These are phyloP conservation scores for Caryopteris hybrid DNA, from an alignment of 305 asterid species.

Conservation along the genomic window DNA sequence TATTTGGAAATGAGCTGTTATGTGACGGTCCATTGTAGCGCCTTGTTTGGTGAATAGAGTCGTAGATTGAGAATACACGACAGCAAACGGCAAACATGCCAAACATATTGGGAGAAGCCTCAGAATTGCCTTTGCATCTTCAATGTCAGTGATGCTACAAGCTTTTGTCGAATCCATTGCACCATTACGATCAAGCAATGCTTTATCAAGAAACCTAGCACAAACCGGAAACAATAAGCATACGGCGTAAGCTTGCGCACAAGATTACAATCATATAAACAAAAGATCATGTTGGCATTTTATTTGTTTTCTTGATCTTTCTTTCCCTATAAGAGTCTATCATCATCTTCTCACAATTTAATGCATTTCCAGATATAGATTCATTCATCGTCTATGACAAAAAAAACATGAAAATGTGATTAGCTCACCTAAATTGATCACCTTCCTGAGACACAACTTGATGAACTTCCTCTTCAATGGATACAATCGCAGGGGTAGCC, in stretches of 20 bases:
- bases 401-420: not conserved
- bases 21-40: conserved; percentile 38
- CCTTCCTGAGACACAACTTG: not conserved
- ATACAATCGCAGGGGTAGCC: not conserved
- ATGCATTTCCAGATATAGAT: no score
- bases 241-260: not conserved
- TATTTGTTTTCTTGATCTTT: not conserved
- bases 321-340: not conserved
- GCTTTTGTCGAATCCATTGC: not conserved
- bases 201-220: conserved; percentile 31
- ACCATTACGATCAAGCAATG: not conserved
- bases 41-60: conserved; percentile 55
- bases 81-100: conserved; percentile 23
- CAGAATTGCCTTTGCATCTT: conserved; percentile 27
- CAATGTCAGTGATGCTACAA: conserved; percentile 3
- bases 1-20: conserved; percentile 16
- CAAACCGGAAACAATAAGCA: not conserved
- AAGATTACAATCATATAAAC: not conserved
- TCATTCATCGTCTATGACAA: not conserved
- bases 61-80: conserved; percentile 19
- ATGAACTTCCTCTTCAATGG: not conserved
- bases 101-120: conserved; percentile 31
- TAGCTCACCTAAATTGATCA: conserved; percentile 10
- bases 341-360: no score
- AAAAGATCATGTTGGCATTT: not conserved